These are phyloP conservation scores for Wickerhamomyces hampshirensis DNA, from an alignment of 805 yeast species.

Conservation along the genomic window DNA sequence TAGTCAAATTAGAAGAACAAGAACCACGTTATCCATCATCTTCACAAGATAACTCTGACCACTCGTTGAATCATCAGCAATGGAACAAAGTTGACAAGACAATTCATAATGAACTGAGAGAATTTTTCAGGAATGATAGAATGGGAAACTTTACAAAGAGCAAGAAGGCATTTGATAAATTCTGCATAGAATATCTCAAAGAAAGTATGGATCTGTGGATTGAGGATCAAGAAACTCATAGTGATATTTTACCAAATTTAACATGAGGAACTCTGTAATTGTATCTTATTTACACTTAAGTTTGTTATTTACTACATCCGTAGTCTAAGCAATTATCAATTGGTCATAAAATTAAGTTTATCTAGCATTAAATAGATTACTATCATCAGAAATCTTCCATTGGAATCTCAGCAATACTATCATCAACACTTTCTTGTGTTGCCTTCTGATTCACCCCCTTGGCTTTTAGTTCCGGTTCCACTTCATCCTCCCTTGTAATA, in stretches of 20 bases:
- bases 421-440: slow-evolving; percentile 2
- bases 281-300: no score
- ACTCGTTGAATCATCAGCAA: slow-evolving; percentile 2
- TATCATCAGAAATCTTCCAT: slow-evolving; percentile 10
- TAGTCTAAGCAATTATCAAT: no score
- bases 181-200: slow-evolving; percentile 15
- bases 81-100: slow-evolving; percentile 8
- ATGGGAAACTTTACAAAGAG: slow-evolving; percentile 13
- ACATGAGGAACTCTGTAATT: no score
- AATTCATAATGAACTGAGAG: slow-evolving; percentile 10
- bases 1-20: slow-evolving; percentile 9
- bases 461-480: slow-evolving; percentile 4
- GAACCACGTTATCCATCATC: neutral
- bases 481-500: slow-evolving; percentile 6
- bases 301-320: no score
- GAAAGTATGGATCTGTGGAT: slow-evolving; percentile 14
- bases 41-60: neutral
- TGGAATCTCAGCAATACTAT: slow-evolving; percentile 9
- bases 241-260: neutral
- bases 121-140: slow-evolving; percentile 9
- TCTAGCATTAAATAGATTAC: no score
- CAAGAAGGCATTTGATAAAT: slow-evolving; percentile 8
- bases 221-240: slow-evolving; percentile 1
- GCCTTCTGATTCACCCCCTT: slow-evolving; percentile 4
- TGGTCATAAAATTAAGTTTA: no score